These are phyloP conservation scores for Vigna trinervia DNA, from an alignment of 306 rosid species.

Conservation along the genomic window DNA sequence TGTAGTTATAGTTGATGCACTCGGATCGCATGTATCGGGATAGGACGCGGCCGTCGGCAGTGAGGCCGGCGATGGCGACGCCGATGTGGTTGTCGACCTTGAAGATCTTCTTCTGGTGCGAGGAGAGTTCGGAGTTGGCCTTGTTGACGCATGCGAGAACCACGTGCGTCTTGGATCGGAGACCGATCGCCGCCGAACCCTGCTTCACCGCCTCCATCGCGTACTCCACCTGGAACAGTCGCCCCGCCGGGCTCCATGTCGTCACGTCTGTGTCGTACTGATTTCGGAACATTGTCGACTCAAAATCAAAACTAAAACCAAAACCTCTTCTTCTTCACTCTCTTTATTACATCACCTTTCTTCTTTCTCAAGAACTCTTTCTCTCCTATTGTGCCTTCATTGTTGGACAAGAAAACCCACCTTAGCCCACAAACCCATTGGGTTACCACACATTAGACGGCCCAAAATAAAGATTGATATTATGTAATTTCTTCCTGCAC, in stretches of 20 bases:
- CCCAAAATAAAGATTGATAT: neutral
- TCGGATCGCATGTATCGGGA: conserved; percentile 94
- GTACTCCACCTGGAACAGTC: conserved; percentile 96
- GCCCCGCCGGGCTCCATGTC: conserved; percentile 94
- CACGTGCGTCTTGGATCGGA: conserved; percentile 93
- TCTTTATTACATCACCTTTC: neutral
- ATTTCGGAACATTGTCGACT: conserved; percentile 71
- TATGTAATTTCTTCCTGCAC: no score
- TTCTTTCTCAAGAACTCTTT: conserved; percentile 26
- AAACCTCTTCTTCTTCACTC: neutral
- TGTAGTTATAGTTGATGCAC: conserved; percentile 80
- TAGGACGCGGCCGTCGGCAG: conserved; percentile 97
- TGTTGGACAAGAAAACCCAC: neutral
- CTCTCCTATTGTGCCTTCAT: neutral
- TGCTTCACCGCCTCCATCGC: conserved; percentile 99
- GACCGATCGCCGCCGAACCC: conserved; percentile 96
- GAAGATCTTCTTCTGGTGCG: conserved; percentile 99
- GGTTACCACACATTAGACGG: neutral
- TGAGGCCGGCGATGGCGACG: conserved; percentile 94
- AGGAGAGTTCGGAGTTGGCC: conserved; percentile 88
- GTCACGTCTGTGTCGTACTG: conserved; percentile 95
- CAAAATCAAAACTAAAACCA: neutral
- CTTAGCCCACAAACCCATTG: neutral
- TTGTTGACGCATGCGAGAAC: conserved; percentile 93
- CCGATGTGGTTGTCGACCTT: conserved; percentile 99